Percentiles rank a stretch among this genome's conserved stretches.
phyloP scores from a whole-genome alignment of 73 alveolate species.

The Paramecium sonneborni region DNA sequence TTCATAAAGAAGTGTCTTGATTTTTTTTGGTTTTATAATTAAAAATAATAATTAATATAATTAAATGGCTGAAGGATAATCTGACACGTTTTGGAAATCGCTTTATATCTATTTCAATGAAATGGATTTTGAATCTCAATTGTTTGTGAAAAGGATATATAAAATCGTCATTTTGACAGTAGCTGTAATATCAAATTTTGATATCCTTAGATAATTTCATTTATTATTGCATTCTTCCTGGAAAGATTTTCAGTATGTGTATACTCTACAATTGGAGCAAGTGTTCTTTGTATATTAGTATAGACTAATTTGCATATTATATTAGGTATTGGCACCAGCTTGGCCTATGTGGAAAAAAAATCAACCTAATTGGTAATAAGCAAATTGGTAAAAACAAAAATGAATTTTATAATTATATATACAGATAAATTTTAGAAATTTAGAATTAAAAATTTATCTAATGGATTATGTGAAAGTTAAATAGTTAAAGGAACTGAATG shows the following conservation, averaged over 20 bases:
- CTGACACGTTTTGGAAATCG: constrained; percentile 50
- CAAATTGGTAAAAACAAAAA: neutral
- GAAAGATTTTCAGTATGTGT: constrained; percentile 50
- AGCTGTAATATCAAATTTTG: neutral
- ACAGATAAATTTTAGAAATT: too few relatives aligned
- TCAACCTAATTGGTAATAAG: constrained; percentile 27
- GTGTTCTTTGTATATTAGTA: constrained; percentile 44
- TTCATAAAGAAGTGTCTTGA: neutral
- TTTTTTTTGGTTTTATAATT: neutral
- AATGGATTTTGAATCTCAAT: constrained; percentile 52
- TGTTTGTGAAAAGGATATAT: neutral
- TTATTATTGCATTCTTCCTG: neutral
- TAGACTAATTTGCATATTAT: neutral
- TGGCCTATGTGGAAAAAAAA: constrained; percentile 55
- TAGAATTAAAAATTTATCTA: too few relatives aligned
- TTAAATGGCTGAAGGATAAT: neutral
- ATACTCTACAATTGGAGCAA: constrained; percentile 19
- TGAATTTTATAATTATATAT: neutral
- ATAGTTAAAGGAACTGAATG: too few relatives aligned
- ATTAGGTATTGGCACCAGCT: constrained; percentile 51
- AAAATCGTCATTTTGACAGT: constrained; percentile 23
- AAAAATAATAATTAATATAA: neutral
- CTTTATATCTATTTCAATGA: constrained; percentile 39
- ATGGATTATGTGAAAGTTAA: too few relatives aligned
- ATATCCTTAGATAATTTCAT: constrained; percentile 27